Percentiles rank a stretch among this genome's conserved stretches.
phyloP scores from a whole-genome alignment of 306 rosid genomes.

The Cicer cuneatum region DNA sequence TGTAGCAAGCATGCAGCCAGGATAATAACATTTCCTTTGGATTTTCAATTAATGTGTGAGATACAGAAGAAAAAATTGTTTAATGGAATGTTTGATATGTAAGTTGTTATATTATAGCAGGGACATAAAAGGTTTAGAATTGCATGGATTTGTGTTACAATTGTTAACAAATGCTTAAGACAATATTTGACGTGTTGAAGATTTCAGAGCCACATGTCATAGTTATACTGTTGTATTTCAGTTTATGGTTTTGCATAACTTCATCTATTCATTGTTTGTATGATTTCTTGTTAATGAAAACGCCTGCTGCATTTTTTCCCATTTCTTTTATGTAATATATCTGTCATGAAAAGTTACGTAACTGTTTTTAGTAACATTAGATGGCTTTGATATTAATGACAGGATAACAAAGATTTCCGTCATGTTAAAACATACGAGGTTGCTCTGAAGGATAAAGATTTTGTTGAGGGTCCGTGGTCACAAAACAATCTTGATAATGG shows the following conservation, averaged over 20 bases:
- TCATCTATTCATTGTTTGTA: not conserved
- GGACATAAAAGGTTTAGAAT: not conserved
- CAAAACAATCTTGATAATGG: slow-evolving; percentile 97
- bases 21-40: not conserved
- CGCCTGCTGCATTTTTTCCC: not conserved
- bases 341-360: not conserved
- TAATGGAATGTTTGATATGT: not conserved
- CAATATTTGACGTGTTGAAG: not conserved
- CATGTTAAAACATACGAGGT: slow-evolving; percentile 98
- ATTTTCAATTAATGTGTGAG: slow-evolving; percentile 12
- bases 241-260: slow-evolving; percentile 8
- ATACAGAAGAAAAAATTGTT: not conserved
- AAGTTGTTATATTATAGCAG: not conserved
- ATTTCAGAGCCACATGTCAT: slow-evolving; percentile 26
- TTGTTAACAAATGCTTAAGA: slow-evolving; percentile 5
- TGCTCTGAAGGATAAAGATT: slow-evolving; percentile 94
- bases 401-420: slow-evolving; percentile 98
- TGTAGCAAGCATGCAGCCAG: not conserved
- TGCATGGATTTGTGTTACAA: not conserved
- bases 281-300: slow-evolving; percentile 13
- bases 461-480: slow-evolving; percentile 98
- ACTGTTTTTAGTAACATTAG: slow-evolving; percentile 8
- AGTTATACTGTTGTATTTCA: slow-evolving; percentile 19
- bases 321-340: slow-evolving; percentile 14
- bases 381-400: slow-evolving; percentile 48